Evolutionary conservation across 2,329 filamentous ascomycete genomes (phyloP).

Genomic region (Chaetomium strumarium): DNA sequence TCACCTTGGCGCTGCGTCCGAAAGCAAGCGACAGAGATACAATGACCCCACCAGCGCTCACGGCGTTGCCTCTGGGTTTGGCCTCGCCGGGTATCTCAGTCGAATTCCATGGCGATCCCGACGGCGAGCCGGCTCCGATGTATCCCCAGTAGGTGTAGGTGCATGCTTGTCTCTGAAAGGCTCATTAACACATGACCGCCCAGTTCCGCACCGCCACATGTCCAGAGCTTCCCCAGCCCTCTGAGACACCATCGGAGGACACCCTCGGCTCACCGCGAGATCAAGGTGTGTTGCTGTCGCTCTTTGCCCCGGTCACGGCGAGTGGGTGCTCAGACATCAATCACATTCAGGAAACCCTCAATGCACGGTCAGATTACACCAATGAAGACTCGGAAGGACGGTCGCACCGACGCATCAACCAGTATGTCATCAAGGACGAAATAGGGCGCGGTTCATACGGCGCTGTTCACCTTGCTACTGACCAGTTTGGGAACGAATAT

Average conservation of each 20-base stretch:
- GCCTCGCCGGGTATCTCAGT: constrained; percentile 37
- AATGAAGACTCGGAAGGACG: constrained; percentile 78
- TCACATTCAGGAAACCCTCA: constrained; percentile 69
- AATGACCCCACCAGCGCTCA: constrained; percentile 12
- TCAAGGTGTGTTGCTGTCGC: constrained; percentile 49
- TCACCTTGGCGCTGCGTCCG: constrained; percentile 15
- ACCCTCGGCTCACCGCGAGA: constrained; percentile 50
- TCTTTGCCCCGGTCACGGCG: no score
- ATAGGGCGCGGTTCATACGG: constrained; percentile 97
- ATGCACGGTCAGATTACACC: constrained; percentile 80
- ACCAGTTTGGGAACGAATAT: constrained; percentile 90
- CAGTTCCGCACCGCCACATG: constrained; percentile 40
- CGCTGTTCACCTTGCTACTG: constrained; percentile 80
- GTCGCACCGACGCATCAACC: constrained; percentile 83
- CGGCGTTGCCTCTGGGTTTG: constrained; percentile 22
- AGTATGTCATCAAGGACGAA: constrained; percentile 90
- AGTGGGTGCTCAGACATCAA: not conserved
- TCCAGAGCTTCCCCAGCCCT: constrained; percentile 44
- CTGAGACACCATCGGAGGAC: constrained; percentile 53
- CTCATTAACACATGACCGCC: constrained; percentile 16
- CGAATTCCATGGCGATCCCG: constrained; percentile 30
- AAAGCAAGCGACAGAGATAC: constrained; percentile 6
- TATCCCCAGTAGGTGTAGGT: constrained; percentile 38
- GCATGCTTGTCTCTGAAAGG: not conserved
- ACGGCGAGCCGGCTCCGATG: constrained; percentile 29